Conservation (phyloP, 2,329 filamentous ascomycete genomes). For the Arthrobotrys pseudoclavata region DNA sequence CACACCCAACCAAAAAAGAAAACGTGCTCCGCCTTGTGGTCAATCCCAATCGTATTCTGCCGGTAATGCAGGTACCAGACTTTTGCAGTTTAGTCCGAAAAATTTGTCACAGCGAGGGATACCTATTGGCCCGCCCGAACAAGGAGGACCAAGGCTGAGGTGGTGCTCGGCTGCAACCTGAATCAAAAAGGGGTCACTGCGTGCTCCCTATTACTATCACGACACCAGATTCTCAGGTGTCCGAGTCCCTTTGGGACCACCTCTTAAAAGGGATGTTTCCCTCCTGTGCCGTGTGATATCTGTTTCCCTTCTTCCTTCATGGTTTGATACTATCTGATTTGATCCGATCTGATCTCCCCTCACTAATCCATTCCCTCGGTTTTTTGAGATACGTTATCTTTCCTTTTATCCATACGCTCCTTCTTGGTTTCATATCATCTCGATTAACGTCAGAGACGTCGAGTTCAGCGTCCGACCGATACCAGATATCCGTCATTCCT, state of each 20-base stretch:
- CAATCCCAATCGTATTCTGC: slow-evolving; percentile 38
- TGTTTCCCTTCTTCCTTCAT: slow-evolving; percentile 46
- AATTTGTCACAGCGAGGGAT: slow-evolving; percentile 42
- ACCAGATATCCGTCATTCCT: slow-evolving; percentile 48
- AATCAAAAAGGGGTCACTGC: slow-evolving; percentile 40
- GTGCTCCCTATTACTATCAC: background rate
- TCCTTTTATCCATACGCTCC: slow-evolving; percentile 52
- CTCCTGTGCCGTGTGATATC: slow-evolving; percentile 2
- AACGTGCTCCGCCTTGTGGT: slow-evolving; percentile 59
- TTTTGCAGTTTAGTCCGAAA: slow-evolving; percentile 29
- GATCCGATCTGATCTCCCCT: slow-evolving; percentile 18
- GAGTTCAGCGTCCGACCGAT: slow-evolving; percentile 43
- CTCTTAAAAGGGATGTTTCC: slow-evolving; percentile 44
- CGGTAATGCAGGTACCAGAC: slow-evolving; percentile 53
- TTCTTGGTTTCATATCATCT: slow-evolving; percentile 38
- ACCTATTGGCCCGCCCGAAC: slow-evolving; percentile 45
- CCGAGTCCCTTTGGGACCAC: slow-evolving; percentile 7
- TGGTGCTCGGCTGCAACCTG: slow-evolving; percentile 37
- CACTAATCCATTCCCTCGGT: slow-evolving; percentile 50
- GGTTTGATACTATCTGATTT: slow-evolving; percentile 17
- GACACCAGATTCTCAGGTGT: slow-evolving; percentile 29
- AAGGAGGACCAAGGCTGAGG: slow-evolving; percentile 38
- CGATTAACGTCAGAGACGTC: slow-evolving; percentile 56
- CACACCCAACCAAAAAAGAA: slow-evolving; percentile 30
- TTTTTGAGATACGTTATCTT: slow-evolving; percentile 48